Evolutionary conservation across 2,329 filamentous ascomycete species (phyloP).

Genomic region (Colletotrichum eremochloae): DNA sequence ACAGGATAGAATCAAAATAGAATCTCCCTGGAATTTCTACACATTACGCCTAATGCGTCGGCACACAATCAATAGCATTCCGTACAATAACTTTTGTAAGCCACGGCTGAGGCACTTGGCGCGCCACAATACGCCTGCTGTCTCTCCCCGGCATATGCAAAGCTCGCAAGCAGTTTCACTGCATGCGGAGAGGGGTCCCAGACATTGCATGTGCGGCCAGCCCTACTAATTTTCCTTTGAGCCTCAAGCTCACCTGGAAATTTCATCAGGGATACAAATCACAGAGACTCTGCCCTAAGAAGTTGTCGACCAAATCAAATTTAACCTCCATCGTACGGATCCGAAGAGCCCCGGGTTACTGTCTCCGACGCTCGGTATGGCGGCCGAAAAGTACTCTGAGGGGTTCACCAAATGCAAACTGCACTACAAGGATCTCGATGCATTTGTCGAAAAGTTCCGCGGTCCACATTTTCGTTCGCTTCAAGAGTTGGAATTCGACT

Average conservation of each 20-base stretch:
- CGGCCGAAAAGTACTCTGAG: conserved; percentile 11
- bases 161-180: not conserved
- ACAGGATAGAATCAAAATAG: too few species aligned
- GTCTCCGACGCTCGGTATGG: not conserved
- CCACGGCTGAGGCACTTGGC: not conserved
- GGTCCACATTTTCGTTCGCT: conserved; percentile 2
- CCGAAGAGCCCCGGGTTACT: not conserved
- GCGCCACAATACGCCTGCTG: not conserved
- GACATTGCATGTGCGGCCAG: not conserved
- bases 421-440: not conserved
- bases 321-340: not conserved
- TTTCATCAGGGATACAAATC: not conserved
- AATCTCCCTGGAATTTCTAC: not conserved
- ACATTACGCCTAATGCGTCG: not conserved
- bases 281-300: conserved; percentile 5
- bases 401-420: not conserved
- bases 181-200: not conserved
- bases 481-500: conserved; percentile 2
- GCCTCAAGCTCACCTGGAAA: too few species aligned
- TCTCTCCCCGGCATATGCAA: not conserved
- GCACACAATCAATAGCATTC: not conserved
- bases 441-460: conserved; percentile 5
- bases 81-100: not conserved
- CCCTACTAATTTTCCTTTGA: not conserved
- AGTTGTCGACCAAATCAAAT: conserved; percentile 7